Evolutionary conservation across 805 yeast species (phyloP), one percentile per base, ranked within the genome.

Genomic region (Kodamaea sagamina): DNA sequence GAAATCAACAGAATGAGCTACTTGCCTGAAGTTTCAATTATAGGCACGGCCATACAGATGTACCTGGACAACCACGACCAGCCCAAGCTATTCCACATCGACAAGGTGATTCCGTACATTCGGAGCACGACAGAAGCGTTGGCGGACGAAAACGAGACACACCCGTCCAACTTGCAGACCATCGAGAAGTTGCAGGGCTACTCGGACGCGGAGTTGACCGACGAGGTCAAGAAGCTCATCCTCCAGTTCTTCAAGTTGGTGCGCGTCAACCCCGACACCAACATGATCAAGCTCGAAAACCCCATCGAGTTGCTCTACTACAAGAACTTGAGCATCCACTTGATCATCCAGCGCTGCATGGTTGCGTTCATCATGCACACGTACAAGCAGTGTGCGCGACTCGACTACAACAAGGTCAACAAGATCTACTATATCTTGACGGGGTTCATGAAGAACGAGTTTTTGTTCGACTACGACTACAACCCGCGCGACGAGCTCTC

Each of bases 301-400:
- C 62, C 78, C 8, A 74, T 80, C 60, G 82, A 77, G 58, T 66
- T 79, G 31, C 67, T 78, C 32, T 79, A 77, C 53, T 79, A 79
- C 61, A 77, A 82, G 49, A 79, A 79, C 58, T 75, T 77, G 55
- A 63, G 74, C 7, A 75, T 79, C 32, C 84, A 78, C 57, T 57
- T 79, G 55, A 71, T 79, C 46, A 74, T 79, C 25, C 68, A 74
- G 27, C 77, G 75, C 46, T 70, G 82, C 21, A 67, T 79, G 43
- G 71, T 70, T 3, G 64, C 77, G 19, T 66, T 74, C 22, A 47
- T 47, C 21, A 42, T 50, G 32, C 29, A 18, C n/a, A 28, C 39
- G n/a, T 21, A 29, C 32, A 24, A 40, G 17, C 36, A 18, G 24
- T 13, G 21, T 15, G 29, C 18, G 10, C 41, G 22, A 26, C 36